Percentiles rank a stretch among this genome's conserved stretches.
Conservation (phyloP, 352 stramenopile species). For the Phytophthora agathidicida region DNA sequence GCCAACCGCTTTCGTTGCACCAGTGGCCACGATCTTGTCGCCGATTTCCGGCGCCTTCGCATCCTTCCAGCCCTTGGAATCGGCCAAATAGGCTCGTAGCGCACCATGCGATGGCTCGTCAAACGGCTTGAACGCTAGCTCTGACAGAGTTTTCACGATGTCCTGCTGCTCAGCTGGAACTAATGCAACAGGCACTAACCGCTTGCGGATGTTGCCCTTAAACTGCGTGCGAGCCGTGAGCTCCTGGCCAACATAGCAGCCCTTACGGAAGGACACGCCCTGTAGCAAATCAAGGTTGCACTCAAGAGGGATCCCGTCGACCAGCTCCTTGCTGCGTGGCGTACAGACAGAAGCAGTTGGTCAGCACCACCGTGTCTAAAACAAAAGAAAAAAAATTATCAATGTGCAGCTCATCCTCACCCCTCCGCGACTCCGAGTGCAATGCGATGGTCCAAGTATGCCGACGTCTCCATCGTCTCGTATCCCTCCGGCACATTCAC, state of each 20-base stretch:
- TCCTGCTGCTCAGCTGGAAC: conserved; percentile 58
- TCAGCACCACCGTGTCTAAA: conserved; percentile 7
- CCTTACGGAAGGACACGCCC: conserved; percentile 93
- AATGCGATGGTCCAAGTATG: conserved; percentile 71
- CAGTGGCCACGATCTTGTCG: conserved; percentile 58
- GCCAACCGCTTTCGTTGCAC: conserved; percentile 64
- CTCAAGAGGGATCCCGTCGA: conserved; percentile 91
- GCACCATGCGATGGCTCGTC: conserved; percentile 38
- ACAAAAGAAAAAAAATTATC: conserved; percentile 6
- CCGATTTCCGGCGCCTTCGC: conserved; percentile 35
- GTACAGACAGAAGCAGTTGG: not conserved
- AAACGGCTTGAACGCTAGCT: conserved; percentile 69
- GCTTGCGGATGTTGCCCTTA: conserved; percentile 88
- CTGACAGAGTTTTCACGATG: conserved; percentile 50
- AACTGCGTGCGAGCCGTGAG: conserved; percentile 94
- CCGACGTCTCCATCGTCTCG: conserved; percentile 40
- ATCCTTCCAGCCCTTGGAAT: conserved; percentile 33
- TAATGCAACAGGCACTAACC: conserved; percentile 75
- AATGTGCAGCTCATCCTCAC: conserved; percentile 33
- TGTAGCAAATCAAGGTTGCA: conserved; percentile 92
- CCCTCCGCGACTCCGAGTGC: conserved; percentile 77
- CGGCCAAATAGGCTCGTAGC: conserved; percentile 56
- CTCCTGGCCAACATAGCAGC: conserved; percentile 96
- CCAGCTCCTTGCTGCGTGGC: conserved; percentile 65
- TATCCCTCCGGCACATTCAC: conserved; percentile 60